A percentile compares a stretch with the other conserved stretches of the same genome.
These are phyloP conservation scores for Medicago ruthenica DNA, from an alignment of 306 rosid species.

Conservation along the genomic window DNA sequence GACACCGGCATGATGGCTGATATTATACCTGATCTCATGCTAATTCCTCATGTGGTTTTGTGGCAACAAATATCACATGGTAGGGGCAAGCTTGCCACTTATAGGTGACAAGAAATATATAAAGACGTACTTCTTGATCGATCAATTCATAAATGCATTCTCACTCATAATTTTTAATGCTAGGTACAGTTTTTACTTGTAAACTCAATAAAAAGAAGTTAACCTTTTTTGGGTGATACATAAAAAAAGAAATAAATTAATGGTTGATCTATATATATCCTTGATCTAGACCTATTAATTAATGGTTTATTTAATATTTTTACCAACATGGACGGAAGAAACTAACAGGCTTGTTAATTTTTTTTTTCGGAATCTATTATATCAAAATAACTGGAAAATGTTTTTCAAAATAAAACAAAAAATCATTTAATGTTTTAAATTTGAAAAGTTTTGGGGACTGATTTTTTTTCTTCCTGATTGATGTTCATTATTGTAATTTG, in stretches of 20 bases:
- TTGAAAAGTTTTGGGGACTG: background rate
- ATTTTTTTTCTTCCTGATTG: too few species aligned
- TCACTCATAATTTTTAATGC: background rate
- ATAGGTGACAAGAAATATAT: background rate
- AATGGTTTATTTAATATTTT: background rate
- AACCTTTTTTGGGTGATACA: too few species aligned
- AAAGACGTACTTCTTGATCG: background rate
- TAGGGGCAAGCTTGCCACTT: conserved; percentile 44
- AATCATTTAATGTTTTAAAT: too few species aligned
- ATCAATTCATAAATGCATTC: conserved; percentile 33
- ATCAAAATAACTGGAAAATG: background rate
- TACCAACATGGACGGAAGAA: too few species aligned
- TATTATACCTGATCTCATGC: conserved; percentile 28
- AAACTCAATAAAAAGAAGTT: background rate
- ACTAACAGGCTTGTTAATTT: background rate
- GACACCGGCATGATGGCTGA: conserved; percentile 6
- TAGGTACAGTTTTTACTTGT: conserved; percentile 19
- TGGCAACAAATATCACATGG: conserved; percentile 41
- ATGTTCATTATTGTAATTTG: background rate
- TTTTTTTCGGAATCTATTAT: too few species aligned
- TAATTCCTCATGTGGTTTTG: conserved; percentile 7
- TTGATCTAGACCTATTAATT: conserved; percentile 2
- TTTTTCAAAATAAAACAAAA: too few species aligned
- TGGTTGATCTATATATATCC: conserved; percentile 7
- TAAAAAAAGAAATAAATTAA: conserved; percentile 1